Percentiles rank a stretch among this genome's conserved stretches.
phyloP scores from a whole-genome alignment of 495 filamentous ascomycete species.

The Penicillium fimorum region DNA sequence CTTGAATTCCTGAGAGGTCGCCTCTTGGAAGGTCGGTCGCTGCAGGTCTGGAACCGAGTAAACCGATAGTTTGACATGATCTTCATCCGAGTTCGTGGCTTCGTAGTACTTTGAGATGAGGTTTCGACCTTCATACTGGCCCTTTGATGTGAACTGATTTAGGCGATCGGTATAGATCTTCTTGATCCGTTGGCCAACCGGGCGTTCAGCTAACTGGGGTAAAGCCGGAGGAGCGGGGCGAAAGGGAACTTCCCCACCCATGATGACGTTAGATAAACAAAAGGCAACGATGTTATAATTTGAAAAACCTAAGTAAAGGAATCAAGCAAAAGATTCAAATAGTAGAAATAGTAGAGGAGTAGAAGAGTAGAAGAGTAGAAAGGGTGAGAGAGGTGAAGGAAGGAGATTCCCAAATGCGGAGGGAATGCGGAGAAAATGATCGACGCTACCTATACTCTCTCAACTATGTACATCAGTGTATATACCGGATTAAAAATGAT shows the following conservation, averaged over 20 bases:
- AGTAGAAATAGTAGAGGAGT: conserved; percentile 9
- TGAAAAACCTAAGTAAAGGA: too few species aligned
- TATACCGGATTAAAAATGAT: too few species aligned
- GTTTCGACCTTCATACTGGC: conserved; percentile 79
- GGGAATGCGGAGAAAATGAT: conserved; percentile 24
- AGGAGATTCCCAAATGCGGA: conserved; percentile 19
- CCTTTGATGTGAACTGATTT: conserved; percentile 69
- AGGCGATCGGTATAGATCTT: conserved; percentile 86
- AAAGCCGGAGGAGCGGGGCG: conserved; percentile 43
- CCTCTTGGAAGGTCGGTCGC: conserved; percentile 87
- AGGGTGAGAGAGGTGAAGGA: conserved; percentile 11
- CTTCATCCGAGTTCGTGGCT: conserved; percentile 64
- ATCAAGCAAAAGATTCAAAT: too few species aligned
- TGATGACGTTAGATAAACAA: conserved; percentile 19
- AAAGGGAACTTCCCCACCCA: conserved; percentile 49
- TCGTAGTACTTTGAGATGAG: conserved; percentile 79
- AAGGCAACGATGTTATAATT: not conserved
- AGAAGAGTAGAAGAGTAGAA: conserved; percentile 2
- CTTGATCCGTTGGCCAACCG: conserved; percentile 81
- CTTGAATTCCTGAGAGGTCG: conserved; percentile 74
- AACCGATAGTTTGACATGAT: conserved; percentile 80
- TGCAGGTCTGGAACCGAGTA: conserved; percentile 78
- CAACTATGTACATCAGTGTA: not conserved
- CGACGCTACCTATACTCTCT: conserved; percentile 1
- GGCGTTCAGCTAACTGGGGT: conserved; percentile 56